Evolutionary conservation across 805 yeast species (phyloP), one percentile per base, ranked within the genome.

Genomic region (Naumovozyma castellii): DNA sequence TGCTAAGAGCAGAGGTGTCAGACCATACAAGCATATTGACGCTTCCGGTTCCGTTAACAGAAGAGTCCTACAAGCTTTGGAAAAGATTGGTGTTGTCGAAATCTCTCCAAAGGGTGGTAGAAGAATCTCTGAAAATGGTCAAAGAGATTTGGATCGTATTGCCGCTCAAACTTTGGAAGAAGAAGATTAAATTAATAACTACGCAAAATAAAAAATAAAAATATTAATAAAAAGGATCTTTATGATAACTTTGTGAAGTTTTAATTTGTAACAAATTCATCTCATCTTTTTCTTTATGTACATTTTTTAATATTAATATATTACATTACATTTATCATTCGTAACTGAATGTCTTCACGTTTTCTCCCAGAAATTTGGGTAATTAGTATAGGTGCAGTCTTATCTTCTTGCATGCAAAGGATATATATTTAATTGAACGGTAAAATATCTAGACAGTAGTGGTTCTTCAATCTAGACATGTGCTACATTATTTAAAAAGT

Each of bases 61-160:
- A 83, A 88, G 73, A 75, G 97, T 84, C 59, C 78, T 92, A 66
- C 98, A 92, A 76, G 80, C 97, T 64, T 84, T 92, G 67, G 96
- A 88, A 80, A 88, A 90, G 79, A 83, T 92, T 55, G 97, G 97
- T 71, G 86, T 92, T 60, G 76, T 92, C 61, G 98, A 90, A 77
- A 76, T 83, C 69, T 80, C 95, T 68, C 84, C 87, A 73, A 86
- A 85, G 75, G 97, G 97, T 71, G 98, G 98, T 73, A 92, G 98
- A 82, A 86, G 88, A 75, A 86, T 92, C 80, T 83, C 97, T 53
- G 96, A 86, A 70, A 84, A 87, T 75, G 99, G 99, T 71, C 97
- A 90, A 78, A 88, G 98, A 85, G 99, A 92, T 78, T 84, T 92
- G 77, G 99, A 92, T 78, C 97, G 99, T 82, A 90, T 90, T 72